Base-by-base conservation (phyloP, 306 rosid genomes). In the Alnus rubra region DNA sequence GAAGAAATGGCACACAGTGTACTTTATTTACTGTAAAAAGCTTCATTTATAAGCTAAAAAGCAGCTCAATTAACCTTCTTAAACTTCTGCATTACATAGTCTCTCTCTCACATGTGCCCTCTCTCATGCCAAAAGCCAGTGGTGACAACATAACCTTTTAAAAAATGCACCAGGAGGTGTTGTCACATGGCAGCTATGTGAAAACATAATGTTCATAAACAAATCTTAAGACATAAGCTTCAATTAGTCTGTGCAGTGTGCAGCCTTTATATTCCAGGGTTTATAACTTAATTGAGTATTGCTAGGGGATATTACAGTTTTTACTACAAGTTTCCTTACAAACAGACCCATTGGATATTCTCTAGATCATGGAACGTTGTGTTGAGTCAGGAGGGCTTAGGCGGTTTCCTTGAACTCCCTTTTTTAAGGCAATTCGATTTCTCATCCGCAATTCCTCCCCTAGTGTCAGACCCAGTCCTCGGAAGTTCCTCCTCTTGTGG, bases 101-200 rank as follows among this genome's bases (percentile, higher is more conserved):
- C 5, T 33, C 78, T 33, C 68, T 65, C 69, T 69, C 58, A 33
- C 82, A 76, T 79, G 82, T 82, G 86, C 75, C 74, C 50, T 76
- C 50, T 76, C 80, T 49, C 45, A 69, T 74, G 73, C 83, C 78
- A 69, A 50, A 69, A 75, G 49, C 69, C 37, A 58, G 48, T 76
- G 45, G 18, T 65, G 74, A 73, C 71, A 76, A 55, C 30, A 3
- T 35, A 56, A 15, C 47, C 67, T 23, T 75, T 67, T 53, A 69
- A 69, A 37, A 78, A 47, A 54, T 35, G 80, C 73, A 69, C n/a
- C 49, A 42, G 4, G 42, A 11, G 52, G 23, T 55, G 50, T 9
- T 67, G 73, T 70, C 78, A 55, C 70, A 58, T 78, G 86, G 78
- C 71, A 68, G 65, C 45, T 31, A 58, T 49, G 74, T 70, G 68